Evolutionary conservation across 352 stramenopile species (phyloP), one percentile per base, ranked within the genome.

Genomic region (Thalassiosira mediterranea): DNA sequence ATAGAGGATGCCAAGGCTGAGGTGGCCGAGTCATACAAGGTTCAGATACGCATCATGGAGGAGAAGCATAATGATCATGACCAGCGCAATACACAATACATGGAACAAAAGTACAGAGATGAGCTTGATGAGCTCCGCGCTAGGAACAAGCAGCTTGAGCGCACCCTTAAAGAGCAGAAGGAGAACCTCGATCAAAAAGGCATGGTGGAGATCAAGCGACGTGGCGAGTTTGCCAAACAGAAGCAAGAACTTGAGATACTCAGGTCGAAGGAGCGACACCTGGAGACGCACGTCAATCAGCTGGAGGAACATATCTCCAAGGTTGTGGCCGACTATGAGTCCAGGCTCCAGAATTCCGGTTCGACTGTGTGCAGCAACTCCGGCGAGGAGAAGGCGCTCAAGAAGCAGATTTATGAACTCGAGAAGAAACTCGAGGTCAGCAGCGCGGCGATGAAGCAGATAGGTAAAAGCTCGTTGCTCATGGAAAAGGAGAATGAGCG

Each of bases 401-500:
- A 67, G 17, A 73, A 67, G 19, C 56, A 75, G 34, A 42, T 80
- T 2, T 52, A 59, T 19, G 72, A 80, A 29, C 57, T 80, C n/a
- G 62, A 74, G 46, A 80, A 72, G 51, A 80, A 80, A 37, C 40
- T 75, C n/a, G 72, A 80, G 19, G 72, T 80, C 34, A 73, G 42
- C 4, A 66, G 72, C 40, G 72, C 72, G 5, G 72, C 72, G 3
- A 74, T 80, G 72, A 80, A 80, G 31, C 62, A 80, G 31, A 37
- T 80, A 10, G 63, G 72, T 0, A 80, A 80, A 48, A 66, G 32
- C 38, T 75, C 62, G 0, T 61, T 80, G 56, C 25, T 80, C 13
- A 80, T 80, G 72, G 72, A 80, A 31, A 80, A 80, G 37, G 72
- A 80, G 40, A 80, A 80, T 49, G 54, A 70, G 17, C 54, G 63